These are phyloP conservation scores for Talaromyces sp. DNA, from an alignment of 2,329 filamentous ascomycete species.

Conservation along the genomic window DNA sequence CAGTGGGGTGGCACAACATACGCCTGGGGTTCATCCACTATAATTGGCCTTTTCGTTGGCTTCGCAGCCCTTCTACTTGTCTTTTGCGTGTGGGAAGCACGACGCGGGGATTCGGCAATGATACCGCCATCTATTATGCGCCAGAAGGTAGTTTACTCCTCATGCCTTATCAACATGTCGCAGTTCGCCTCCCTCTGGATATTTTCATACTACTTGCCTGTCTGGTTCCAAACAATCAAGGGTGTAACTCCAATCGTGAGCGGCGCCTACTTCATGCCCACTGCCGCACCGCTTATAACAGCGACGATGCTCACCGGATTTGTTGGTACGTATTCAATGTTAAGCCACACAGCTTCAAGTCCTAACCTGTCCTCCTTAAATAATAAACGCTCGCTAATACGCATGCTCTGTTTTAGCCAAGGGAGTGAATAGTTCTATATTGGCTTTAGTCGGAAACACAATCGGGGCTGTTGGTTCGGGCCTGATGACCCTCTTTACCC, in stretches of 20 bases:
- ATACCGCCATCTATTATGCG: conserved; percentile 3
- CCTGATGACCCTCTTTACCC: conserved; percentile 4
- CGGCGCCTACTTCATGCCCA: no score
- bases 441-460: no score
- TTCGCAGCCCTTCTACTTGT: neutral
- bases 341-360: no score
- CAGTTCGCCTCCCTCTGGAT: conserved; percentile 7
- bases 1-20: conserved; percentile 8
- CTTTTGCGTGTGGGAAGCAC: conserved; percentile 3
- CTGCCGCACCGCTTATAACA: no score
- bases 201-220: conserved; percentile 9
- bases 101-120: conserved; percentile 7
- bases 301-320: no score
- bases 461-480: conserved; percentile 4
- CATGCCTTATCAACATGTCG: conserved; percentile 4
- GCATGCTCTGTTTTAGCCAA: no score
- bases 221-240: conserved; percentile 5
- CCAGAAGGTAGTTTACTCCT: conserved; percentile 4
- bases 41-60: conserved; percentile 7
- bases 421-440: no score
- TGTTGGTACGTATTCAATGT: no score
- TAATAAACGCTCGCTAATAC: no score
- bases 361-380: no score
- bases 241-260: no score
- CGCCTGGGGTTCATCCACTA: conserved; percentile 7